Evolutionary conservation across 169 alveolate genomes (phyloP), one percentile per base, ranked within the genome.

Genomic region (Cryptosporidium andersoni): DNA sequence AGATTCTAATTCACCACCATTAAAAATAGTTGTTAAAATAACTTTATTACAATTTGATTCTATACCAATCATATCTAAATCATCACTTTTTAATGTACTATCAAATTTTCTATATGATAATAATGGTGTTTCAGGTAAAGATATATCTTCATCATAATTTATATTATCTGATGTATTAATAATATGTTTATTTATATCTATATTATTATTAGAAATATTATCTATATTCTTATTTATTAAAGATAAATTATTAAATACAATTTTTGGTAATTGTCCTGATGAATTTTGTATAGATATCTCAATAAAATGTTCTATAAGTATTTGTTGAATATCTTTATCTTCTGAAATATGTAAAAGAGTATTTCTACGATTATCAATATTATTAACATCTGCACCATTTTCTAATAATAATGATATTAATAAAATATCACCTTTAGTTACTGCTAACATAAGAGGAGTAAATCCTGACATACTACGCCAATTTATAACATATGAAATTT

Each of bases 361-460:
- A 60, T 74, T 74, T 74, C 68, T 74, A 55, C 85, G 66, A 74
- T 74, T 56, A 58, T 74, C 85, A 34, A 43, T 60, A 5, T 11
- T 43, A 16, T 74, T 55, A 5, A 62, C 62, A 42, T 74, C 85
- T 43, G 53, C 49, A 25, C 85, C 85, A 43, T 42, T 58, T 43
- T 66, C 6, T 48, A 74, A 74, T 58, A 74, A 58, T 49, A 74
- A 25, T 43, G 55, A 66, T 12, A 63, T 74, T 5, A 74, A 36
- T 8, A 74, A 51, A 34, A 58, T 9, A 42, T 74, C 60, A 43
- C 60, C 48, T 25, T 53, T 74, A 34, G 60, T 43, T 37, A 74
- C 45, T 14, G 85, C 55, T 1, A 74, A 34, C 14, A 68, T 47
- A 16, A 74, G 43, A 8, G 85, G 85, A 11, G 49, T 8, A 45